Percentiles rank a stretch among this genome's conserved stretches.
Conservation (phyloP, 139 green algal genomes). For the Zygnema circumcarinatum region DNA sequence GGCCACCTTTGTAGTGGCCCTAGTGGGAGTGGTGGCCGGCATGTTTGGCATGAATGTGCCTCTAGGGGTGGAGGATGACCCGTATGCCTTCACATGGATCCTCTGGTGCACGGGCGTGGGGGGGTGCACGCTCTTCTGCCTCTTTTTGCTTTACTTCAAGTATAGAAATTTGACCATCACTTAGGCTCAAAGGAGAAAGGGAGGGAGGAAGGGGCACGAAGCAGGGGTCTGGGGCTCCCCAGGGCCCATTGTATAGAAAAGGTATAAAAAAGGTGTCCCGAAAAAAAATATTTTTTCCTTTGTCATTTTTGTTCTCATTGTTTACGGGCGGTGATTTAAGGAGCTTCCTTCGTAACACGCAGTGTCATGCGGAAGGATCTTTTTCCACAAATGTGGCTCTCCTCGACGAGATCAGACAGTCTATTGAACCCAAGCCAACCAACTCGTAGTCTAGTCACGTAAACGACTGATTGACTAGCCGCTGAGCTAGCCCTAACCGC, state of each 20-base stretch:
- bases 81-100: slow-evolving; percentile 61
- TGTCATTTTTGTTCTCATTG: too few species aligned
- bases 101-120: slow-evolving; percentile 73
- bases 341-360: too few species aligned
- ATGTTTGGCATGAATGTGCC: slow-evolving; percentile 96
- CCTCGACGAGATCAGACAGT: too few species aligned
- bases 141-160: slow-evolving; percentile 39
- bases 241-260: not conserved
- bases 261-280: not conserved
- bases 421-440: too few species aligned
- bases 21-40: slow-evolving; percentile 67
- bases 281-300: too few species aligned
- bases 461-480: too few species aligned
- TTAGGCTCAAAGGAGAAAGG: too few species aligned
- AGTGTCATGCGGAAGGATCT: too few species aligned
- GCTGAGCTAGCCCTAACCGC: too few species aligned
- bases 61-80: slow-evolving; percentile 41
- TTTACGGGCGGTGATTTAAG: too few species aligned
- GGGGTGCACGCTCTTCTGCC: slow-evolving; percentile 73
- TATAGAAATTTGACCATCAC: slow-evolving; percentile 54
- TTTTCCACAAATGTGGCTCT: too few species aligned
- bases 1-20: slow-evolving; percentile 64
- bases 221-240: not conserved
- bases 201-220: not conserved
- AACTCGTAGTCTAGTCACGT: too few species aligned